Conservation (phyloP, 345 rosid genomes). For the Capsella bursapastoris region DNA sequence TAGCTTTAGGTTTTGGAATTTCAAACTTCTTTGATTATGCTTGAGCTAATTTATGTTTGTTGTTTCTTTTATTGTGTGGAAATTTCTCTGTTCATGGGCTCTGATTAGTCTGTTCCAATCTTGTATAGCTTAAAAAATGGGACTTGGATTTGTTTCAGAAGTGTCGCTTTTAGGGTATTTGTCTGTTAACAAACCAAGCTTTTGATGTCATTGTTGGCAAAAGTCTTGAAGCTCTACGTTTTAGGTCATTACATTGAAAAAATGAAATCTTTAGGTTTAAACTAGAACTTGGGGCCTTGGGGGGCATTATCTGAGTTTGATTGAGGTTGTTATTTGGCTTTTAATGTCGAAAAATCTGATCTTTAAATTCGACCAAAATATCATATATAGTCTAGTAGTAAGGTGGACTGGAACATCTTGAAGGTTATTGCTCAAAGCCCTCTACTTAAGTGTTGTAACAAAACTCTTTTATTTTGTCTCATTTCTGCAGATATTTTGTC, state of each 20-base stretch:
- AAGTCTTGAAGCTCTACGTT: not conserved
- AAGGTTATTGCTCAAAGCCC: not conserved
- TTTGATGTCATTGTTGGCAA: not conserved
- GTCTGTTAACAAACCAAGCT: not conserved
- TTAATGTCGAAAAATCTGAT: not conserved
- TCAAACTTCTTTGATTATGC: not conserved
- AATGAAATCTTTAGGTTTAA: slow-evolving; percentile 15
- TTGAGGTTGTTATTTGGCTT: not conserved
- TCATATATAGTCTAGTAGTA: not conserved
- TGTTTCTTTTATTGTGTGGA: not conserved
- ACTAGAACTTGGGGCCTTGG: slow-evolving; percentile 7
- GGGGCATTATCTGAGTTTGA: not conserved
- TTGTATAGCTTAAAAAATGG: slow-evolving; percentile 24
- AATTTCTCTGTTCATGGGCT: not conserved
- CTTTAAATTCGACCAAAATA: not conserved
- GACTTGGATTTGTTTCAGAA: slow-evolving; percentile 20
- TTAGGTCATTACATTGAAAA: not conserved
- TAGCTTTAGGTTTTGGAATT: not conserved
- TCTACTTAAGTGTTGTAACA: slow-evolving; percentile 11
- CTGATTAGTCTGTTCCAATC: not conserved
- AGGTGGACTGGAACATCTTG: slow-evolving; percentile 1
- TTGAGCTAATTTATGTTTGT: slow-evolving; percentile 2
- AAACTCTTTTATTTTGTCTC: not conserved
- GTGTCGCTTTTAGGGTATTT: not conserved
- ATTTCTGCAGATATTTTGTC: slow-evolving; percentile 71